These are phyloP conservation scores for Acacia concinna DNA, from an alignment of 331 rosid genomes.

Conservation along the genomic window DNA sequence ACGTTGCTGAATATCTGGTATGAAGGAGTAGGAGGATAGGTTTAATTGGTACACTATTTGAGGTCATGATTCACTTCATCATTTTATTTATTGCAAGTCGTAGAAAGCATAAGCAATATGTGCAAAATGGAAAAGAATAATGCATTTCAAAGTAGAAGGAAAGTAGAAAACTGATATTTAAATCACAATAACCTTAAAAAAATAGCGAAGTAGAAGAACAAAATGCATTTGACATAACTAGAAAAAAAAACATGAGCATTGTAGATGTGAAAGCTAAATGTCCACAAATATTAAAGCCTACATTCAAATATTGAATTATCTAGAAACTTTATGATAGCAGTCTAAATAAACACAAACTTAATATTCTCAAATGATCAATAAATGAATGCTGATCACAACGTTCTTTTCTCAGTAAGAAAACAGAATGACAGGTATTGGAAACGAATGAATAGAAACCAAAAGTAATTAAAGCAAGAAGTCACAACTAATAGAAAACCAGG, in stretches of 20 bases:
- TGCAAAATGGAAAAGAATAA: background rate
- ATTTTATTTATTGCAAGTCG: background rate
- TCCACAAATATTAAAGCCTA: background rate
- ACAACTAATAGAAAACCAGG: background rate
- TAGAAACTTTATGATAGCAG: background rate
- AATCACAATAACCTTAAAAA: background rate
- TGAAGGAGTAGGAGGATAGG: background rate
- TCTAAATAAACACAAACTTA: background rate
- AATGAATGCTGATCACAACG: background rate
- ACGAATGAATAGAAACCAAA: background rate
- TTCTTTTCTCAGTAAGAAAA: background rate
- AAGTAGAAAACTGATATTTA: background rate
- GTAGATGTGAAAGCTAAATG: background rate
- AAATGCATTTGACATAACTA: background rate
- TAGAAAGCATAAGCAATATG: background rate
- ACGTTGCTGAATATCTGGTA: background rate
- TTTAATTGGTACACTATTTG: background rate
- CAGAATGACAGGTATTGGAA: background rate
- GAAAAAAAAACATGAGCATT: background rate
- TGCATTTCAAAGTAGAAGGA: background rate
- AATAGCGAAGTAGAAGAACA: background rate
- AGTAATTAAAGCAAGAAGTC: background rate
- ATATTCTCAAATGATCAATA: background rate
- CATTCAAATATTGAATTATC: background rate
- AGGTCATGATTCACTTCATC: background rate